These are phyloP conservation scores for Sporisorium exsertum DNA, from an alignment of 1,284 basidiomycete species.

Conservation along the genomic window DNA sequence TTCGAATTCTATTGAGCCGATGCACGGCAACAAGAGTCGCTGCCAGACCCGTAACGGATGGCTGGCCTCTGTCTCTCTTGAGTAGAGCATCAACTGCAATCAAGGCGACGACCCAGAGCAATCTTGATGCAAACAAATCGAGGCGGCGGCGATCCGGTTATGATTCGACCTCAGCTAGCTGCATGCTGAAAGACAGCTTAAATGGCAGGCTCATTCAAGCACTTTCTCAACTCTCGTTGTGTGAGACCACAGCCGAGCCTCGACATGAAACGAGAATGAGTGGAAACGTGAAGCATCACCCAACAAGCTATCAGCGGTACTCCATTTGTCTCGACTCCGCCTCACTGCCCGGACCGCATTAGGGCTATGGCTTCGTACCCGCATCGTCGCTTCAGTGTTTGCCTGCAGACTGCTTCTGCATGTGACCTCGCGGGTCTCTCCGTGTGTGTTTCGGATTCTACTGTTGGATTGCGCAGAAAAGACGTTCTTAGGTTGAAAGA, in stretches of 20 bases:
- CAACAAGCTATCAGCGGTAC: not conserved
- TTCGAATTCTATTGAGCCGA: not conserved
- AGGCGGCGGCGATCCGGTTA: not conserved
- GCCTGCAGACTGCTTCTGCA: not conserved
- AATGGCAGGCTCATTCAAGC: not conserved
- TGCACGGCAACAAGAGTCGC: not conserved
- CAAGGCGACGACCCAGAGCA: not conserved
- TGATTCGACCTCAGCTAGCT: not conserved
- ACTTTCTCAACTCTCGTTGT: not conserved
- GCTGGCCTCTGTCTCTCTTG: not conserved
- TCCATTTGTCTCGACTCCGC: not conserved
- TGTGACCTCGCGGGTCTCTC: not conserved
- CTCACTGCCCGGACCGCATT: not conserved
- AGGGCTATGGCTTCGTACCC: not conserved
- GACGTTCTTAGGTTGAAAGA: not conserved
- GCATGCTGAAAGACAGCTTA: not conserved
- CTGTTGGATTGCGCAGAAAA: conserved; percentile 22
- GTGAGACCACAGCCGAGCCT: not conserved
- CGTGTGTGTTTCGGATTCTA: conserved; percentile 19
- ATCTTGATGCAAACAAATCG: not conserved
- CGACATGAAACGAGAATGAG: not conserved
- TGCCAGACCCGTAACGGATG: not conserved
- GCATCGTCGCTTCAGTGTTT: not conserved
- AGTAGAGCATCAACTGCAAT: not conserved
- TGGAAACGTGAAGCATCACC: not conserved